phyloP scores from a whole-genome alignment of 345 rosid genomes.

The Clarkia xantiana region DNA sequence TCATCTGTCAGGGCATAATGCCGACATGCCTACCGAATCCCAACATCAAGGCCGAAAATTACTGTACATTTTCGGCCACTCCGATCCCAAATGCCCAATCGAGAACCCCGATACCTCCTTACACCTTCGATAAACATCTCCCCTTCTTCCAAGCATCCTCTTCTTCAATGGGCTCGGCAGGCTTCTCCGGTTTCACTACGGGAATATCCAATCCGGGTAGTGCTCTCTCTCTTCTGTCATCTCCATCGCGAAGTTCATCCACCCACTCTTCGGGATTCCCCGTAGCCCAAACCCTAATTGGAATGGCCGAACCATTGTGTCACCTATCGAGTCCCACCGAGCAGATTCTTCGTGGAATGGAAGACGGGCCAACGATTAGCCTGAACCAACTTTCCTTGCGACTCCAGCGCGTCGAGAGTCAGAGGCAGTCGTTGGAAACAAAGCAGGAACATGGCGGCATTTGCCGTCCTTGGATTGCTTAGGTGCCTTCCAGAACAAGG shows the following conservation, averaged over 20 bases:
- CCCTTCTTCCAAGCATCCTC: conserved; percentile 15
- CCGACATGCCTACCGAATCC: conserved; percentile 22
- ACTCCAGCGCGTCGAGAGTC: conserved; percentile 62
- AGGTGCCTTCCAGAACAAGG: conserved; percentile 9
- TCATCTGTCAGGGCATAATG: conserved; percentile 42
- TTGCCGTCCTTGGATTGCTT: conserved; percentile 21
- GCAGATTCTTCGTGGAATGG: conserved; percentile 20
- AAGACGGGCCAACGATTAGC: conserved; percentile 41
- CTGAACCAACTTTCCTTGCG: conserved; percentile 57
- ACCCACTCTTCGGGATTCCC: conserved; percentile 17
- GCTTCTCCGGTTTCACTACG: conserved; percentile 16
- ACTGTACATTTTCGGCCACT: conserved; percentile 19
- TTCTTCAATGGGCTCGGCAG: conserved; percentile 21
- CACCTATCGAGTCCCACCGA: conserved; percentile 16
- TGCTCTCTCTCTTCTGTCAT: conserved; percentile 75
- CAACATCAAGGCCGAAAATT: conserved; percentile 23
- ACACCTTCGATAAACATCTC: conserved; percentile 18
- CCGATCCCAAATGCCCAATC: conserved; percentile 19
- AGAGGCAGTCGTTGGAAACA: conserved; percentile 37
- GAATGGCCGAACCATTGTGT: conserved; percentile 10
- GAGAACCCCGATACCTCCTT: conserved; percentile 17
- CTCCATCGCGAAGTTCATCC: conserved; percentile 21
- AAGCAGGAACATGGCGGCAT: conserved; percentile 38
- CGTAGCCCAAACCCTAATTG: no score
- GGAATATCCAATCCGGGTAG: conserved; percentile 23